Evolutionary conservation across 805 yeast species (phyloP), one percentile per base, ranked within the genome.

Genomic region (Wickerhamiella shivajii): DNA sequence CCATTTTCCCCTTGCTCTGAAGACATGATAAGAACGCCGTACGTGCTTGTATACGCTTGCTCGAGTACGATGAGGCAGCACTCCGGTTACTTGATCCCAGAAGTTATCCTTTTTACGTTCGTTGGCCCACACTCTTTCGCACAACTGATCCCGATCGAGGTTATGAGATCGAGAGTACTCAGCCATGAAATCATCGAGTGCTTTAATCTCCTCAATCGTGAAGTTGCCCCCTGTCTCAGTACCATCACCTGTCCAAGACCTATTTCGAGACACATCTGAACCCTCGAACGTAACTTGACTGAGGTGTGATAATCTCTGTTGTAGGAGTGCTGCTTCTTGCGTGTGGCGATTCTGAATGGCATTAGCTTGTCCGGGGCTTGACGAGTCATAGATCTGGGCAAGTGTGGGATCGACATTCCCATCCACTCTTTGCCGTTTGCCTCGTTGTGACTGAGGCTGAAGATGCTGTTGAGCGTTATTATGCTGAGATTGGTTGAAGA

Each of bases 41-140:
- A 87, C 92, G 52, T 87, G 97, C 52, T 87, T 87, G 57, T 87
- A 87, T 6, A 87, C 71, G 2, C 92, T 77, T 0, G 95, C 92
- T 31, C 94, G 64, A 0, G 93, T 74, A 50, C 97, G 66, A 44
- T 76, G 69, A 1, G 95, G 94, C 26, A 85, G 56, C 2, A 83
- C 90, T 31, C 68, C 67, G 28, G 84, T 76, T 15, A 87, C 60
- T 15, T 69, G 62, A 41, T 79, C 92, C 97, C 97, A 85, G 48
- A 85, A 83, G 43, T 69, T 75, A 55, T 87, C 96, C 56, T 80
- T 83, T 42, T 72, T 73, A 18, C 94, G 67, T 41, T 77, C 85
- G 43, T 74, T 71, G 5, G 83, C 61, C 97, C 97, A 85, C 14
- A 85, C 79, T 29, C 95, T 63, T 44, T 73, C 74, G 54, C 94